These are phyloP conservation scores for Incumbomyces delicatus DNA, from an alignment of 2,329 filamentous ascomycete species.

Conservation along the genomic window DNA sequence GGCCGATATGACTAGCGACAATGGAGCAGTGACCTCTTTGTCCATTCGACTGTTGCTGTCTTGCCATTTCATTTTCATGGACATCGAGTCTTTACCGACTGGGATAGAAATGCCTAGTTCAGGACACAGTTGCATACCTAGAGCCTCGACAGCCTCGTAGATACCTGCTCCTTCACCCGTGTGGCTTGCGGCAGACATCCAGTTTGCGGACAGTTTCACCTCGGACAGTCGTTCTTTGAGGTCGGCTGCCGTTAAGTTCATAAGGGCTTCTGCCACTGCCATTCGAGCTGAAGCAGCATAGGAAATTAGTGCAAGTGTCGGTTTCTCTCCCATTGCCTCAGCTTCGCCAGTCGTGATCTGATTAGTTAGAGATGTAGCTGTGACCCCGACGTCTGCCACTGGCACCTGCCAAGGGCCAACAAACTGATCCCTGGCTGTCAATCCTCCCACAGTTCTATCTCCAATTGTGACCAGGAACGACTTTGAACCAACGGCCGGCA, in stretches of 20 bases:
- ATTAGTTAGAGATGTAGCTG: slow-evolving; percentile 65
- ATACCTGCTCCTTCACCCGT: slow-evolving; percentile 84
- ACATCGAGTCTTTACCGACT: slow-evolving; percentile 96
- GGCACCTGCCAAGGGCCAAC: slow-evolving; percentile 94
- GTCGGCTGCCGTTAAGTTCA: slow-evolving; percentile 82
- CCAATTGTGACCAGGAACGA: slow-evolving; percentile 95
- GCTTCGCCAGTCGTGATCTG: slow-evolving; percentile 76
- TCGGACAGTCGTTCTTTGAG: slow-evolving; percentile 63
- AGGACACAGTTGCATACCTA: slow-evolving; percentile 86
- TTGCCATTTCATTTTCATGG: slow-evolving; percentile 96
- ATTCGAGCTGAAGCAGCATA: slow-evolving; percentile 85
- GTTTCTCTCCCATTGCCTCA: slow-evolving; percentile 96
- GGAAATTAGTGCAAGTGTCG: slow-evolving; percentile 78
- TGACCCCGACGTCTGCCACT: slow-evolving; percentile 88
- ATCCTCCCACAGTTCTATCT: slow-evolving; percentile 80
- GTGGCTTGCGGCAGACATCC: slow-evolving; percentile 96
- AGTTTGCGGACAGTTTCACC: slow-evolving; percentile 88
- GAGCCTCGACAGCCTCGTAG: slow-evolving; percentile 87
- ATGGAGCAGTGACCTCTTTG: slow-evolving; percentile 83
- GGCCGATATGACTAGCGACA: slow-evolving; percentile 83
- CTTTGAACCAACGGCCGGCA: slow-evolving; percentile 92
- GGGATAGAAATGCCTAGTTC: slow-evolving; percentile 86
- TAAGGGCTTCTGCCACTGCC: slow-evolving; percentile 86
- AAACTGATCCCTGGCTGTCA: slow-evolving; percentile 86
- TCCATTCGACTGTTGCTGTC: slow-evolving; percentile 54